These are phyloP conservation scores for Daldinia loculata DNA, from an alignment of 495 filamentous ascomycete genomes.

Conservation along the genomic window DNA sequence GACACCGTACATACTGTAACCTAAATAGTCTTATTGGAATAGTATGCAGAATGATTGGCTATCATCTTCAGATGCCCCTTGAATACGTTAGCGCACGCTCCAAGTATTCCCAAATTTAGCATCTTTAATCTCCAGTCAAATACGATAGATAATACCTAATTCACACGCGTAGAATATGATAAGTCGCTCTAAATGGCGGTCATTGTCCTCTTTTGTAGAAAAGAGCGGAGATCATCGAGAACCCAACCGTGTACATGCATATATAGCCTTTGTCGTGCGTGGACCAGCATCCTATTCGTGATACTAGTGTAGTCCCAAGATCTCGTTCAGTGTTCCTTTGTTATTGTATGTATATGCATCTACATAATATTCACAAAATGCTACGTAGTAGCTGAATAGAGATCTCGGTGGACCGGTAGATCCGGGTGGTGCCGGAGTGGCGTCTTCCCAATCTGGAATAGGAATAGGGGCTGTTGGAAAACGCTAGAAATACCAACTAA, in stretches of 20 bases:
- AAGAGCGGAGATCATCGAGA: constrained; percentile 2
- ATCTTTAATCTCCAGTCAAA: constrained; percentile 36
- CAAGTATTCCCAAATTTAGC: constrained; percentile 36
- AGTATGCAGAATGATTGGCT: constrained; percentile 29
- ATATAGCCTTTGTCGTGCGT: not conserved
- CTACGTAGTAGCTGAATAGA: constrained; percentile 3
- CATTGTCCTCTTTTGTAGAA: constrained; percentile 5
- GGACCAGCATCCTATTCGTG: constrained; percentile 1
- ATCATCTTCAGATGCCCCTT: constrained; percentile 6
- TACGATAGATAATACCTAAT: constrained; percentile 33
- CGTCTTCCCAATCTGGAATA: not conserved
- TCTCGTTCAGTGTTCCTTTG: constrained; percentile 3
- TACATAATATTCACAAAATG: constrained; percentile 6
- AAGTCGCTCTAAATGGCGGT: constrained; percentile 11
- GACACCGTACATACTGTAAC: constrained; percentile 32
- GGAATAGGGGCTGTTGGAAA: constrained; percentile 20
- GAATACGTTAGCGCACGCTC: constrained; percentile 27
- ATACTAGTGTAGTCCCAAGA: constrained; percentile 17
- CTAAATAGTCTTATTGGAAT: constrained; percentile 28
- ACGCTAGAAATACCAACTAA: constrained; percentile 13
- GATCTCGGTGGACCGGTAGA: constrained; percentile 26
- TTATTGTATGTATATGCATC: not conserved
- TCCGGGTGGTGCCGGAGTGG: constrained; percentile 29
- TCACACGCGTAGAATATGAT: constrained; percentile 13
- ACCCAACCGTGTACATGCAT: not conserved